A percentile compares a stretch with the other conserved stretches of the same genome.
Evolutionary conservation across 352 stramenopile genomes (phyloP).

Genomic region (Pythium pectinolyticum): DNA sequence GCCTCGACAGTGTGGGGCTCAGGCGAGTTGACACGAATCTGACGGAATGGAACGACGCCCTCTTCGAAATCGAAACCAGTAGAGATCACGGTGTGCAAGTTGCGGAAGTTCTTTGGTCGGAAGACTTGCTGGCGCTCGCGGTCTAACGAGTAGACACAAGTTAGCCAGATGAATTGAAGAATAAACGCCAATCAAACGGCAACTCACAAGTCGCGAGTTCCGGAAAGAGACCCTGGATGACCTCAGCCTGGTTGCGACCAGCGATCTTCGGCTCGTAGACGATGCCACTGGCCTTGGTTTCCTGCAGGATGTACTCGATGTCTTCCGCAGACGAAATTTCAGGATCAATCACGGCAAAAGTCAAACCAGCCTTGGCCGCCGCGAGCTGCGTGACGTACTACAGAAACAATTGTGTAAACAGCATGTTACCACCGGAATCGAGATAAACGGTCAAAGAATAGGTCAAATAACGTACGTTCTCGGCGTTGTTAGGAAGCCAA

Average conservation of each 20-base stretch:
- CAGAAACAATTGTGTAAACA: not conserved
- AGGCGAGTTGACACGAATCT: constrained; percentile 80
- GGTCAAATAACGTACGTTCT: constrained; percentile 48
- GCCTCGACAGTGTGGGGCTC: constrained; percentile 62
- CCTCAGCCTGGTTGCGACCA: constrained; percentile 67
- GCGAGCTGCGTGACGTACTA: constrained; percentile 79
- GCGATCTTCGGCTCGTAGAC: constrained; percentile 85
- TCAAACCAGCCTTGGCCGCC: constrained; percentile 81
- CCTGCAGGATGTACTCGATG: constrained; percentile 79
- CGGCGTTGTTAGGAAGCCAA: constrained; percentile 83
- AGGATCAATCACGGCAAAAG: constrained; percentile 78
- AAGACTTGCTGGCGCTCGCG: constrained; percentile 57
- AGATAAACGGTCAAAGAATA: not conserved
- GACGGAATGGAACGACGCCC: constrained; percentile 73
- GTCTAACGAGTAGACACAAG: constrained; percentile 33
- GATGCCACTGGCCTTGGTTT: constrained; percentile 75
- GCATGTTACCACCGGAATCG: constrained; percentile 5
- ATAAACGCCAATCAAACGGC: not conserved
- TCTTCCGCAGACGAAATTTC: constrained; percentile 72
- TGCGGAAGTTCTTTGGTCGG: constrained; percentile 76
- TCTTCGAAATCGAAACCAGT: constrained; percentile 73
- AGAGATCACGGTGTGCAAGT: constrained; percentile 84
- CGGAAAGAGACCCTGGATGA: constrained; percentile 74
- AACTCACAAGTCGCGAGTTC: constrained; percentile 73
- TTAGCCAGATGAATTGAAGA: not conserved